A percentile compares a stretch with the other conserved stretches of the same genome.
Evolutionary conservation across 2,329 filamentous ascomycete genomes (phyloP).

Genomic region (Fusarium buxicola): DNA sequence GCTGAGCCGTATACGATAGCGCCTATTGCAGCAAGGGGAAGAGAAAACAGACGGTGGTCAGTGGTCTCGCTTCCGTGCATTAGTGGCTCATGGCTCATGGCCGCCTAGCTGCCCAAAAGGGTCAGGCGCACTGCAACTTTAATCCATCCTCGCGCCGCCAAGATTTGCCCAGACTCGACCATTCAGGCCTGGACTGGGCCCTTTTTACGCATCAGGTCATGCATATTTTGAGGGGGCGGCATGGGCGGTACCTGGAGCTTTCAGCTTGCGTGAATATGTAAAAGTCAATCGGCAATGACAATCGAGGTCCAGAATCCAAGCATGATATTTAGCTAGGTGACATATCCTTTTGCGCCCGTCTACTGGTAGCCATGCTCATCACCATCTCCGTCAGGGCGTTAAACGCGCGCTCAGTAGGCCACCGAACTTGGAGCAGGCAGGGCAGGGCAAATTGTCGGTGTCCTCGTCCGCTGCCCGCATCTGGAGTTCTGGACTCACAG

Average conservation of each 20-base stretch:
- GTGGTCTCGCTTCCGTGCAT: slow-evolving; percentile 39
- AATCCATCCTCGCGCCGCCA: slow-evolving; percentile 37
- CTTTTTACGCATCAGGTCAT: slow-evolving; percentile 24
- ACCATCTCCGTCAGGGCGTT: neutral
- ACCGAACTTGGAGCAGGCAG: slow-evolving; percentile 10
- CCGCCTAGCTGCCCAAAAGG: slow-evolving; percentile 18
- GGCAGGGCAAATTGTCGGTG: slow-evolving; percentile 6
- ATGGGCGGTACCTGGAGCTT: slow-evolving; percentile 3
- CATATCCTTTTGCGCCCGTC: too few species aligned
- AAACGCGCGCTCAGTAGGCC: slow-evolving; percentile 12
- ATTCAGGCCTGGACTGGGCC: slow-evolving; percentile 39
- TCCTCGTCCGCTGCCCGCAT: neutral
- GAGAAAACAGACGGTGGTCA: slow-evolving; percentile 36
- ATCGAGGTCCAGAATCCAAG: neutral
- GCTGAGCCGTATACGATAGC: slow-evolving; percentile 1
- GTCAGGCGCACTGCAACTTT: slow-evolving; percentile 40
- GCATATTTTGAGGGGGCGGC: slow-evolving; percentile 24
- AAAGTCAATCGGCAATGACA: neutral
- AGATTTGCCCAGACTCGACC: slow-evolving; percentile 30
- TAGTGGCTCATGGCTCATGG: slow-evolving; percentile 38
- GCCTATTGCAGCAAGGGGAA: slow-evolving; percentile 1
- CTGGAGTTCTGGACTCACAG: neutral
- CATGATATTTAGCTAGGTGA: too few species aligned
- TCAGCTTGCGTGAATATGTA: neutral
- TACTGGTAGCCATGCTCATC: neutral